phyloP scores from a whole-genome alignment of 2,329 filamentous ascomycete genomes.

The Sarocladium kiliense region DNA sequence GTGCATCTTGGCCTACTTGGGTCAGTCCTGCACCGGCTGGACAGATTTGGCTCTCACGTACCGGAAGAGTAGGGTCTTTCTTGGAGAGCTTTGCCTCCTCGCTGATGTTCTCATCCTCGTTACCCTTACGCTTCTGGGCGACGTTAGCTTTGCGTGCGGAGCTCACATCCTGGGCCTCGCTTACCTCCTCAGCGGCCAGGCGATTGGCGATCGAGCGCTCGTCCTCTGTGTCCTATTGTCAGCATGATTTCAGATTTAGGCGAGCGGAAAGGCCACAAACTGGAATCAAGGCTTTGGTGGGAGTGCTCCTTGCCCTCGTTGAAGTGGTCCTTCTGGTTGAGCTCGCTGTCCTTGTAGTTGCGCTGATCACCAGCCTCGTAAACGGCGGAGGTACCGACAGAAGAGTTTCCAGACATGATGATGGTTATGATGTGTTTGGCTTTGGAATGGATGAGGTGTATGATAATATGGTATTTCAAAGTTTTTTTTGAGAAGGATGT shows the following conservation, averaged over 20 bases:
- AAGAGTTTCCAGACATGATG: conserved; percentile 45
- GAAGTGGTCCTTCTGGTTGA: conserved; percentile 50
- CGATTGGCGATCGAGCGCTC: conserved; percentile 68
- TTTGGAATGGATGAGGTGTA: background rate
- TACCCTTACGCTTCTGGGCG: background rate
- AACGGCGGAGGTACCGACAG: conserved; percentile 58
- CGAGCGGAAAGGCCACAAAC: conserved; percentile 37
- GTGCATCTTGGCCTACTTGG: conserved; percentile 52
- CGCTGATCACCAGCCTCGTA: conserved; percentile 78
- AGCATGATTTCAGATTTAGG: background rate
- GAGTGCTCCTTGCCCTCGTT: conserved; percentile 68
- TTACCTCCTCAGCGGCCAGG: conserved; percentile 56
- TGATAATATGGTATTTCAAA: background rate
- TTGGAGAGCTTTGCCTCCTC: conserved; percentile 37
- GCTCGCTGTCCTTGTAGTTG: conserved; percentile 51
- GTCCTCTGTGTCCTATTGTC: conserved; percentile 47
- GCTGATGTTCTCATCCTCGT: conserved; percentile 24
- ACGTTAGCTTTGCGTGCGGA: conserved; percentile 29
- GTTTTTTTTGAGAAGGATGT: background rate
- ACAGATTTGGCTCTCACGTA: conserved; percentile 26
- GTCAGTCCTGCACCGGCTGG: background rate
- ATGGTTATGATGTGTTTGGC: background rate
- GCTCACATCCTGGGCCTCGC: too few relatives aligned
- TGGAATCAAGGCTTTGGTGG: conserved; percentile 66
- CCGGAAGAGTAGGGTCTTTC: conserved; percentile 56